phyloP scores from a whole-genome alignment of 2,329 filamentous ascomycete genomes.

The Penicillium palitans region DNA sequence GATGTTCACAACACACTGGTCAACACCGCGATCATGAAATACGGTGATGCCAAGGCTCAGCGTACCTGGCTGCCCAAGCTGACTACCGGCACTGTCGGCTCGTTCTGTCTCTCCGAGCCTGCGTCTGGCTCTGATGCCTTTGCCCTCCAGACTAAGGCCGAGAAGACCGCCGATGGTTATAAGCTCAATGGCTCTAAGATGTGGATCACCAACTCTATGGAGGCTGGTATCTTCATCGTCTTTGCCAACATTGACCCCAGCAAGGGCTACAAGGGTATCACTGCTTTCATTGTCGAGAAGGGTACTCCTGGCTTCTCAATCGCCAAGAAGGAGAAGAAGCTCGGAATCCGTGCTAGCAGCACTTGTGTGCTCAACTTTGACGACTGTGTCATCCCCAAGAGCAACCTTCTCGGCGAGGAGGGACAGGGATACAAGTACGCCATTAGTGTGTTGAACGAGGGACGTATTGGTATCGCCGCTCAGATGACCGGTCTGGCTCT shows the following conservation, averaged over 20 bases:
- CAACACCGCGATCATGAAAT: constrained; percentile 89
- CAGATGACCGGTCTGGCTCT: constrained; percentile 98
- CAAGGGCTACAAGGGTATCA: constrained; percentile 96
- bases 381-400: constrained; percentile 85
- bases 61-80: constrained; percentile 86
- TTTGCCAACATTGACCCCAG: constrained; percentile 92
- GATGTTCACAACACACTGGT: constrained; percentile 98
- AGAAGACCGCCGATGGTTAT: constrained; percentile 79
- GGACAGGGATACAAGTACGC: constrained; percentile 98
- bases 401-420: constrained; percentile 82
- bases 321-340: constrained; percentile 99
- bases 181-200: constrained; percentile 91
- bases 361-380: constrained; percentile 98
- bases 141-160: constrained; percentile 86
- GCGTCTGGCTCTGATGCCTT: constrained; percentile 95
- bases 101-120: constrained; percentile 91
- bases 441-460: constrained; percentile 90
- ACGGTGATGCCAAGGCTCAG: constrained; percentile 73
- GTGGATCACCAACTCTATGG: constrained; percentile 99
- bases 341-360: constrained; percentile 92
- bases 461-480: constrained; percentile 93
- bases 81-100: constrained; percentile 83
- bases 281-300: constrained; percentile 93
- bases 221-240: constrained; percentile 93
- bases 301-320: constrained; percentile 84